A percentile compares a stretch with the other conserved stretches of the same genome.
These are phyloP conservation scores for Trypanosoma melophagium DNA, from an alignment of 208 protist genomes.

Conservation along the genomic window DNA sequence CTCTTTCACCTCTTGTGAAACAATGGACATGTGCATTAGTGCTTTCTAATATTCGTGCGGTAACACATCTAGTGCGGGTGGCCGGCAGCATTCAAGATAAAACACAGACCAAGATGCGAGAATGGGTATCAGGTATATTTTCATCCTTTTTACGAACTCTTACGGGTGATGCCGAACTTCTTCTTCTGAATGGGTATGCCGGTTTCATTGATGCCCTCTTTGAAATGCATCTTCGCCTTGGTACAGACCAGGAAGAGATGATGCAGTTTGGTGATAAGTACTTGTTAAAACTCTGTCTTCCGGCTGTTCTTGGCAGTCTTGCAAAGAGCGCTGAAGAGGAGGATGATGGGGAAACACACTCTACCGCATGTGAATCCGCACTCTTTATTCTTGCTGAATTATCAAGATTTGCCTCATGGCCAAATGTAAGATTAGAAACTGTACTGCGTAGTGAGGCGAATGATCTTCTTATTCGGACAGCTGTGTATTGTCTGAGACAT, in stretches of 20 bases:
- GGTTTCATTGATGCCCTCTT: constrained; percentile 52
- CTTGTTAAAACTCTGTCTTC: constrained; percentile 39
- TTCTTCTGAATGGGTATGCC: constrained; percentile 61
- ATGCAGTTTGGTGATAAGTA: constrained; percentile 35
- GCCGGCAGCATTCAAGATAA: neutral
- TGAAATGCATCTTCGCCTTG: constrained; percentile 37
- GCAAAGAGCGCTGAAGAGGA: constrained; percentile 31
- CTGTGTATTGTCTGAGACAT: constrained; percentile 59
- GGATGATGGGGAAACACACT: constrained; percentile 54
- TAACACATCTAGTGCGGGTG: neutral
- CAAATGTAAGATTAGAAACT: constrained; percentile 19
- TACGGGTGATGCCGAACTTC: constrained; percentile 40
- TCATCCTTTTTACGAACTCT: constrained; percentile 36
- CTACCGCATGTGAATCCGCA: constrained; percentile 51
- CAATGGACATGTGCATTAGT: constrained; percentile 29
- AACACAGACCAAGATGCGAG: neutral
- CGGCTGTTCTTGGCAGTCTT: constrained; percentile 34
- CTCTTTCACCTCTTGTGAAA: constrained; percentile 22
- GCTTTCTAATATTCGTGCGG: constrained; percentile 18
- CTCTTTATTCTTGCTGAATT: constrained; percentile 55
- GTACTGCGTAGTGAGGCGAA: constrained; percentile 35
- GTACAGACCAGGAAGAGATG: constrained; percentile 28
- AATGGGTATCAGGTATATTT: constrained; percentile 20
- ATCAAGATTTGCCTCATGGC: constrained; percentile 34
- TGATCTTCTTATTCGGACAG: constrained; percentile 41